phyloP scores from a whole-genome alignment of 1,139 yeast species.

The Saccharomyces hybrid region DNA sequence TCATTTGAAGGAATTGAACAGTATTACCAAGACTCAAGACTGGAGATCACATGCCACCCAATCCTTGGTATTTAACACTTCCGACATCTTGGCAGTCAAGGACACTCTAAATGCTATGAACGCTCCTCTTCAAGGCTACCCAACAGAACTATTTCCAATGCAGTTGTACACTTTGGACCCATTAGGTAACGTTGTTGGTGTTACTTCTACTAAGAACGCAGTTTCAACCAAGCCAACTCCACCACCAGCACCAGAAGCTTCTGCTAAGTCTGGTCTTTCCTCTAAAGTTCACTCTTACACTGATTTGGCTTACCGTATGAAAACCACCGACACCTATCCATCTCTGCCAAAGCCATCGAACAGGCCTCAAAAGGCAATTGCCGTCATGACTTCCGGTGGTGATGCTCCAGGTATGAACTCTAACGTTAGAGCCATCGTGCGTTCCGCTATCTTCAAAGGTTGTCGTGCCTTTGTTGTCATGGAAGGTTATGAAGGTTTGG shows the following conservation, averaged over 20 bases:
- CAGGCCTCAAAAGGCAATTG: conserved; percentile 42
- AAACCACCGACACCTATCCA: conserved; percentile 18
- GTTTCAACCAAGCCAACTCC: conserved; percentile 44
- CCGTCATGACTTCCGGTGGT: conserved; percentile 97
- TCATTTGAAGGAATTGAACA: conserved; percentile 12
- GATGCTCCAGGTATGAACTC: conserved; percentile 98
- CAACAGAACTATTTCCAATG: conserved; percentile 57
- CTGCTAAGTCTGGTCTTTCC: conserved; percentile 15
- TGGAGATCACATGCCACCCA: conserved; percentile 34
- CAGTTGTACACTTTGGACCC: conserved; percentile 57
- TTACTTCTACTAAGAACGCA: conserved; percentile 53
- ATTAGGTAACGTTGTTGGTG: conserved; percentile 55
- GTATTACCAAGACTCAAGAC: conserved; percentile 21
- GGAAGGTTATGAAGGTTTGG: conserved; percentile 94
- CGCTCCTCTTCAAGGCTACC: conserved; percentile 36
- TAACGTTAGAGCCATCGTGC: conserved; percentile 75
- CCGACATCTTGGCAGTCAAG: conserved; percentile 26
- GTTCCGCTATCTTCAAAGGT: conserved; percentile 81
- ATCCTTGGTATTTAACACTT: conserved; percentile 32
- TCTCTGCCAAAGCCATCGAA: conserved; percentile 16
- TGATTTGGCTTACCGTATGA: conserved; percentile 20
- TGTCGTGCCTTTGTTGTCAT: conserved; percentile 91
- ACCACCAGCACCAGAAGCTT: conserved; percentile 11
- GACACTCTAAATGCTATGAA: conserved; percentile 22
- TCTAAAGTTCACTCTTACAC: conserved; percentile 27